These are phyloP conservation scores for Microbotryum intermedium DNA, from an alignment of 1,284 basidiomycete genomes.

Conservation along the genomic window DNA sequence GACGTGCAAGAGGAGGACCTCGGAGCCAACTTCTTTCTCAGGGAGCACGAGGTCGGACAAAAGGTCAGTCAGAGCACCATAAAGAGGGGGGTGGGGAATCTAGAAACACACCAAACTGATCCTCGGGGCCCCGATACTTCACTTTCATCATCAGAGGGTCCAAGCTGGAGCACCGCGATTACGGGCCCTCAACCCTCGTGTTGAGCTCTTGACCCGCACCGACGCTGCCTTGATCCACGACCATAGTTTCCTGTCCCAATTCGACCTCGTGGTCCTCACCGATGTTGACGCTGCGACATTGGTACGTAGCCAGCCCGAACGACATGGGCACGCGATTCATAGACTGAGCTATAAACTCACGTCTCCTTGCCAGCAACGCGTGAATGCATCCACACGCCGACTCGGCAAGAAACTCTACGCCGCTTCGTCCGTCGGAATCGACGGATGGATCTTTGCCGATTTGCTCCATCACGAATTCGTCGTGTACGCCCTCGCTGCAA, in stretches of 20 bases:
- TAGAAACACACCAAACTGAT: not conserved
- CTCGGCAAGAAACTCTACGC: slow-evolving; percentile 72
- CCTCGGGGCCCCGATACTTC: slow-evolving; percentile 2
- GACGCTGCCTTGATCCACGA: slow-evolving; percentile 34
- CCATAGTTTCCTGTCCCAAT: slow-evolving; percentile 42
- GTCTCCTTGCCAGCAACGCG: slow-evolving; percentile 49
- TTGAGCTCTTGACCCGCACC: slow-evolving; percentile 62
- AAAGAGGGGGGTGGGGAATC: not conserved
- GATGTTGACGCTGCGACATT: slow-evolving; percentile 44
- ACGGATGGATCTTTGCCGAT: slow-evolving; percentile 91
- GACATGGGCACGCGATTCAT: not conserved
- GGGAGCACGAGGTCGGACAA: slow-evolving; percentile 81
- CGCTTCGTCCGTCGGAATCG: slow-evolving; percentile 78
- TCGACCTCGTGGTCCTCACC: slow-evolving; percentile 40
- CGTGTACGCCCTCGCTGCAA: slow-evolving; percentile 49
- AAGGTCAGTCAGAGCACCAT: slow-evolving; percentile 51
- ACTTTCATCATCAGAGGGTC: slow-evolving; percentile 55
- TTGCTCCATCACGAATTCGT: slow-evolving; percentile 77
- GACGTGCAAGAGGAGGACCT: slow-evolving; percentile 59
- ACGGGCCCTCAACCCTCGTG: slow-evolving; percentile 83
- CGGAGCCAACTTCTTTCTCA: slow-evolving; percentile 85
- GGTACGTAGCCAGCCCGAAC: slow-evolving; percentile 48
- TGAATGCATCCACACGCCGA: slow-evolving; percentile 67
- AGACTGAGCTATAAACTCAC: not conserved
- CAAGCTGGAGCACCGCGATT: slow-evolving; percentile 74